Percentiles rank a stretch among this genome's conserved stretches.
Evolutionary conservation across 31 red algal species (phyloP).

Genomic region (Endocladia muricata): DNA sequence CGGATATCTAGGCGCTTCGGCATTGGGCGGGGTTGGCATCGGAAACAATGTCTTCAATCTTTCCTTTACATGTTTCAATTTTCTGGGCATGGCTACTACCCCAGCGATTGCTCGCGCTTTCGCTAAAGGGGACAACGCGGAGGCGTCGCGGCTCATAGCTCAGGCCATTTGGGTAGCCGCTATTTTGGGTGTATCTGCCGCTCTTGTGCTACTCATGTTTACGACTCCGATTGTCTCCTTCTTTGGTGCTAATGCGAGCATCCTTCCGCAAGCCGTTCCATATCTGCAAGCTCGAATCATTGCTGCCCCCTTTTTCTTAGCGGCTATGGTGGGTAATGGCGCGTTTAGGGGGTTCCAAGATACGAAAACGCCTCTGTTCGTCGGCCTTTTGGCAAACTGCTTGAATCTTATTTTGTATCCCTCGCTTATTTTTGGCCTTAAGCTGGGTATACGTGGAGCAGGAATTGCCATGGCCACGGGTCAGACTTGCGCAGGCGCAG

Average conservation of each 20-base stretch:
- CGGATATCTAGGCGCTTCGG: constrained; percentile 75
- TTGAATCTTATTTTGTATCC: constrained; percentile 90
- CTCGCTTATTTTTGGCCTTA: constrained; percentile 80
- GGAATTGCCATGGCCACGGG: constrained; percentile 85
- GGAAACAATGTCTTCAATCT: constrained; percentile 95
- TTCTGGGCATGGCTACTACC: constrained; percentile 93
- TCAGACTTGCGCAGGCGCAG: constrained; percentile 66
- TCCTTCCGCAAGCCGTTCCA: constrained; percentile 68
- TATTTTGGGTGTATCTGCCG: constrained; percentile 64
- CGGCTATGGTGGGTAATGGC: constrained; percentile 86
- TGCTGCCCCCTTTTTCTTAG: constrained; percentile 85
- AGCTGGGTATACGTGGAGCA: constrained; percentile 85
- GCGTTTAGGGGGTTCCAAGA: constrained; percentile 96
- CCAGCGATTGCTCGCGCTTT: constrained; percentile 86
- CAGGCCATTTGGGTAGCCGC: constrained; percentile 88
- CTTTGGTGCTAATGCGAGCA: constrained; percentile 84
- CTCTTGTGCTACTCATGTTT: constrained; percentile 38
- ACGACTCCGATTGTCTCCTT: constrained; percentile 64
- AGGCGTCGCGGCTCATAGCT: constrained; percentile 73
- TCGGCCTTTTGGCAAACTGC: constrained; percentile 75
- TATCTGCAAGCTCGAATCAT: constrained; percentile 85
- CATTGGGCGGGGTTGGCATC: constrained; percentile 91
- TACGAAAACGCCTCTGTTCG: constrained; percentile 82
- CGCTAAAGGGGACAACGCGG: constrained; percentile 44
- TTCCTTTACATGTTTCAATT: constrained; percentile 91